Base-by-base conservation (phyloP, 208 protist genomes). In the Sergeia podlipaevii region DNA sequence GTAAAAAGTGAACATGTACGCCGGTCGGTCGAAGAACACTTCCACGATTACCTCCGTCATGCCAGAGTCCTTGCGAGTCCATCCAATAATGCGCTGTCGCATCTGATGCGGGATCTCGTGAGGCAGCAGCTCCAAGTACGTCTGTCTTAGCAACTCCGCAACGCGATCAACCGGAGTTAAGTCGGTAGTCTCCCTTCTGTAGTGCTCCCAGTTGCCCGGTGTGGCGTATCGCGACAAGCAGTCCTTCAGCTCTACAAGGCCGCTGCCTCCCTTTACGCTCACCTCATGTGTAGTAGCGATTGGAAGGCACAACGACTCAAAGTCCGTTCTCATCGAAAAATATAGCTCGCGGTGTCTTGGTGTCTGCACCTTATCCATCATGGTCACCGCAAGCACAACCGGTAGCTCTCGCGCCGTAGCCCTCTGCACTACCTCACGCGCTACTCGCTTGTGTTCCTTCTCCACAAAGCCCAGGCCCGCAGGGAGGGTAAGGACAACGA, bases 1-100 rank as follows among this genome's bases (percentile, higher is more conserved):
- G 69, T 95, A 92, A 43, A 95, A 95, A n/a, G 77, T 91, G 57
- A 92, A 92, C 78, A 95, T 85, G 68, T 92, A 95, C 34, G 84
- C 79, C 10, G 88, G 88, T 10, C 88, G 68, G 33, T 91, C 85
- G 54, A 92, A 90, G 53, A 92, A 95, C 10, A 91, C 80, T 60
- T 95, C 84, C n/a, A 87, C 86, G n/a, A 92, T 76, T 26, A 92
- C 88, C 65, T 95, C 84, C 23, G 77, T 87, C 38, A 69, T 89
- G 15, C 80, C 79, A 10, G 80, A 83, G 30, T 85, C 81, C 53
- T 91, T 90, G 6, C 64, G 65, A 17, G 88, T 92, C 85, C 88
- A 95, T 11, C 88, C 88, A 59, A 95, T 81, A 18, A 95, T 74
- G 13, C 84, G 77, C 38, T 92, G 82, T 3, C 68, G 65, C 88